These are phyloP conservation scores for Cordyceps militaris DNA, from an alignment of 2,329 filamentous ascomycete species.

Conservation along the genomic window DNA sequence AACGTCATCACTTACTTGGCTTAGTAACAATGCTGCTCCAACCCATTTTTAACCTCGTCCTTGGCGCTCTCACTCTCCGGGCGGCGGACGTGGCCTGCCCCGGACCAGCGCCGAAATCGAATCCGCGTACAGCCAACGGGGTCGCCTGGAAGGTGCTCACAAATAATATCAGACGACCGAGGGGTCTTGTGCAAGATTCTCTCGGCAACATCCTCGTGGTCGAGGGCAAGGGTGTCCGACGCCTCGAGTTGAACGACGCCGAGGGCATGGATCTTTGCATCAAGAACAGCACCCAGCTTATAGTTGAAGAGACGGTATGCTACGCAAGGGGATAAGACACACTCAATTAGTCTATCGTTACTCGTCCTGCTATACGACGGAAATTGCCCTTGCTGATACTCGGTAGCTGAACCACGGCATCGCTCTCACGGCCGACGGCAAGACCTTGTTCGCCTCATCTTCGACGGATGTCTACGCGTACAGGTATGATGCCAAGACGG, in stretches of 20 bases:
- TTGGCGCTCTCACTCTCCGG: not conserved
- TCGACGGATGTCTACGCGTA: slow-evolving; percentile 48
- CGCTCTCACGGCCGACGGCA: slow-evolving; percentile 38
- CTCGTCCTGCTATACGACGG: too few relatives aligned
- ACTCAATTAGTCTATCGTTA: too few relatives aligned
- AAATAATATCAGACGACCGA: not conserved
- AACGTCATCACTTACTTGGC: too few relatives aligned
- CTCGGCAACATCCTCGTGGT: not conserved
- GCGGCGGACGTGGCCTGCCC: not conserved
- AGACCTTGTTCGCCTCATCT: slow-evolving; percentile 45
- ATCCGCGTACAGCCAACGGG: not conserved
- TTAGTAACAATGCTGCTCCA: too few relatives aligned
- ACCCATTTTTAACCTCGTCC: not conserved
- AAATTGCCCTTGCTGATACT: not conserved
- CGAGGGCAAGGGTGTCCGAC: not conserved
- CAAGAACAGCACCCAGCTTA: not conserved
- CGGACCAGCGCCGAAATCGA: not conserved
- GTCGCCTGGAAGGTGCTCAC: not conserved
- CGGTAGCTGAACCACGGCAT: slow-evolving; percentile 43
- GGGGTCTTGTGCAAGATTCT: not conserved
- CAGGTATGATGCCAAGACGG: slow-evolving; percentile 47
- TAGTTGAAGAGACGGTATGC: not conserved
- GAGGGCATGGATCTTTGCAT: slow-evolving; percentile 4
- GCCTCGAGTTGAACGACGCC: not conserved
- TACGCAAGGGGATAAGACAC: too few relatives aligned